A percentile compares a stretch with the other conserved stretches of the same genome.
phyloP scores from a whole-genome alignment of 2,329 filamentous ascomycete genomes.

The Pseudogymnoascus sp. region DNA sequence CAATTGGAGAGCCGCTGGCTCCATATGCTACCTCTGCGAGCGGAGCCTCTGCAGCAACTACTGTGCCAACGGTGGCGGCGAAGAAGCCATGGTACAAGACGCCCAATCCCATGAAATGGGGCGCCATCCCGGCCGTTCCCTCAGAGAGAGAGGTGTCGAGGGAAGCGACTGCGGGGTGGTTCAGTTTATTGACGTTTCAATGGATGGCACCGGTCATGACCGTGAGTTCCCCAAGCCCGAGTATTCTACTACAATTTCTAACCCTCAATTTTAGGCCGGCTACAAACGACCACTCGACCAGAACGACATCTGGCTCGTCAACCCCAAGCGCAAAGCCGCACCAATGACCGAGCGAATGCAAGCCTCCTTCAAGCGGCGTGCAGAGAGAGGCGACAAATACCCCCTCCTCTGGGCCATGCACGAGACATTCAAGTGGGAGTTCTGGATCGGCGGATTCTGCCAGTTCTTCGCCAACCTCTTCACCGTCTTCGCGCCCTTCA shows the following conservation, averaged over 20 bases:
- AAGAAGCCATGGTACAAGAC: slow-evolving; percentile 57
- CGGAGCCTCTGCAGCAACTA: neutral
- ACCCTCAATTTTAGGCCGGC: slow-evolving; percentile 49
- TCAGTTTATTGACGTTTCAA: slow-evolving; percentile 72
- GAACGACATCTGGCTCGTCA: slow-evolving; percentile 83
- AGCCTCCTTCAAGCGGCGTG: slow-evolving; percentile 59
- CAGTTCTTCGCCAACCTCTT: slow-evolving; percentile 64
- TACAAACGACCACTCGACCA: slow-evolving; percentile 77
- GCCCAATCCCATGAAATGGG: slow-evolving; percentile 54
- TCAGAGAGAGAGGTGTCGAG: slow-evolving; percentile 46
- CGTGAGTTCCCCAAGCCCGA: slow-evolving; percentile 36
- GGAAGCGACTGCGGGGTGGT: slow-evolving; percentile 65
- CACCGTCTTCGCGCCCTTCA: slow-evolving; percentile 77
- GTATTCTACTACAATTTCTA: slow-evolving; percentile 12
- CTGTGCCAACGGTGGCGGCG: slow-evolving; percentile 12
- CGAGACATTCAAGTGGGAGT: slow-evolving; percentile 78
- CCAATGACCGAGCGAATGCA: slow-evolving; percentile 59
- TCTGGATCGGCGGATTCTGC: slow-evolving; percentile 74
- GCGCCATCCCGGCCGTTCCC: slow-evolving; percentile 46
- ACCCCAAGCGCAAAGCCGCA: slow-evolving; percentile 67
- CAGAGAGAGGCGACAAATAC: slow-evolving; percentile 58
- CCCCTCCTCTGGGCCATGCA: slow-evolving; percentile 74
- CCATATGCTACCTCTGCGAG: neutral
- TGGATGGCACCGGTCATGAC: slow-evolving; percentile 89
- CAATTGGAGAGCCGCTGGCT: neutral